Conservation (phyloP, 139 green algal genomes). For the Chlorella sp. region DNA sequence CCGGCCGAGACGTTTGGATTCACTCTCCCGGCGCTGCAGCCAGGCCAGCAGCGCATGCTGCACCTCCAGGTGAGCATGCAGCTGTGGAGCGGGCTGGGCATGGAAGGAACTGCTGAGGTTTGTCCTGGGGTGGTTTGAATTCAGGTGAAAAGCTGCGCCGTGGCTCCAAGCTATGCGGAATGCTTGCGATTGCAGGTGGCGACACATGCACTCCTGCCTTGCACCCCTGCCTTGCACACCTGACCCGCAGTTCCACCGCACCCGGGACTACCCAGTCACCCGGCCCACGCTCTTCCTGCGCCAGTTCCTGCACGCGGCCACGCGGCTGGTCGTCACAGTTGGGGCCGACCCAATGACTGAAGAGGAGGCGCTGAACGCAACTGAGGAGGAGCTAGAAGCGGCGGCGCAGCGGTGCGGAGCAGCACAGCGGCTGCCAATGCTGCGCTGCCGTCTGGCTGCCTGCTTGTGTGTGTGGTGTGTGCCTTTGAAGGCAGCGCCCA, state of each 20-base stretch:
- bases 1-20: not conserved
- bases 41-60: not conserved
- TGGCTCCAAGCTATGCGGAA: too few relatives aligned
- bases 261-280: not conserved
- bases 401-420: not conserved
- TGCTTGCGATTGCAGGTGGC: too few relatives aligned
- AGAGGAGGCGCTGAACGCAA: not conserved
- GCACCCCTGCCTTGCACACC: not conserved
- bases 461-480: too few relatives aligned
- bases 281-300: not conserved
- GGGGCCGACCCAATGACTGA: not conserved
- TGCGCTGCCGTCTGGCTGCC: too few relatives aligned
- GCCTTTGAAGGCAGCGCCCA: too few relatives aligned
- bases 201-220: too few relatives aligned
- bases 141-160: too few relatives aligned
- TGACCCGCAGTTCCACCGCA: conserved; percentile 6
- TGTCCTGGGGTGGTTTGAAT: too few relatives aligned
- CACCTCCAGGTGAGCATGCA: not conserved
- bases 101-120: too few relatives aligned
- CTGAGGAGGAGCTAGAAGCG: not conserved
- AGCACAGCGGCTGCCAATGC: not conserved
- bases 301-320: conserved; percentile 23
- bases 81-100: too few relatives aligned
- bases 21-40: not conserved
- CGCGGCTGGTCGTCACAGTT: not conserved